Base-by-base conservation (phyloP, 148 eudicot species). In the Vaccinium darrowii region DNA sequence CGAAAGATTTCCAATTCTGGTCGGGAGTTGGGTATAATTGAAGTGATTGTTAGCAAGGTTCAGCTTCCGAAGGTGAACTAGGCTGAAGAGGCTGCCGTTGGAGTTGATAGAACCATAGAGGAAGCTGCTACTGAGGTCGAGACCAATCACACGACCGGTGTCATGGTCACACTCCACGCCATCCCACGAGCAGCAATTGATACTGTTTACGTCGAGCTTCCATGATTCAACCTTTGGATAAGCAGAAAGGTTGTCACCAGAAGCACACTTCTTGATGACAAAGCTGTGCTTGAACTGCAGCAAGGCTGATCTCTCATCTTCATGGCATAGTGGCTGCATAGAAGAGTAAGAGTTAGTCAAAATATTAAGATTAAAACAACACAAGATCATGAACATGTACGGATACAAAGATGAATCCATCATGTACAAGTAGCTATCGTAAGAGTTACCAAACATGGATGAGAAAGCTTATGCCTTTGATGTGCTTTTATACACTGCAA, bases 291-390 rank as follows among this genome's bases (percentile, higher is more conserved):
- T 43, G 47, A 43, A 43, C 47, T 58, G 73, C 30, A 81, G 12
- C 53, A 86, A 57, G 33, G 84, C 84, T 2, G 72, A 56, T 0
- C 84, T 81, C 81, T 86, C 87, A 8, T 57, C 51, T 47, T 81
- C 81, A 7, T 74, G 76, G 84, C 87, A 81, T 47, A 62, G 53
- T 51, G 53, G 11, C 53, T 8, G 8, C 53, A 0, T 51, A 51
- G 53, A 51, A 51, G 53, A 51, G 49, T 49, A 36, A 81, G 84
- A 19, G 19, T 49, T 15, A 13, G 33, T 54, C 16, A 54, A 54
- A 12, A 54, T 12, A 54, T 10, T 14, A 12, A 54, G 58, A 12
- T 54, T 13, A 14, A 12, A 54, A 54, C 58, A 14, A 12, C 58
- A 54, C 3, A 54, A 54, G 58, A 3, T 0, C 4, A 14, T 0